Conservation (phyloP, 1,284 basidiomycete genomes). For the Dichomitus squalens region DNA sequence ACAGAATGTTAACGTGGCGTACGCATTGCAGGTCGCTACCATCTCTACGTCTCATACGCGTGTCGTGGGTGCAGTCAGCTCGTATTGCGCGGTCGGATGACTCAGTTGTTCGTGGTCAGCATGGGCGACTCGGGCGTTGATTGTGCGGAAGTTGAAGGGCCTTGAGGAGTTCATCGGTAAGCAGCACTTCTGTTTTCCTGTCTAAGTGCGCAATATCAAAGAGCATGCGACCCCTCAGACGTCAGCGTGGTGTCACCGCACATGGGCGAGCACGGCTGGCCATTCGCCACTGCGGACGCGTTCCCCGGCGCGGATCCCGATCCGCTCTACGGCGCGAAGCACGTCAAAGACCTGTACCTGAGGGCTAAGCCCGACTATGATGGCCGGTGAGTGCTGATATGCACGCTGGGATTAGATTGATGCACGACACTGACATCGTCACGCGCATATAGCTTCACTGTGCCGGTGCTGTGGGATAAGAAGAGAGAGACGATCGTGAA, state of each 20-base stretch:
- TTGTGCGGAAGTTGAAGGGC: slow-evolving; percentile 89
- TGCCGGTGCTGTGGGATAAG: slow-evolving; percentile 96
- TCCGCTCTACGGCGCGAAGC: slow-evolving; percentile 66
- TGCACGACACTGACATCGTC: slow-evolving; percentile 34
- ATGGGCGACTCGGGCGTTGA: slow-evolving; percentile 93
- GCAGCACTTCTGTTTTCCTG: slow-evolving; percentile 26
- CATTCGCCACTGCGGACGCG: slow-evolving; percentile 73
- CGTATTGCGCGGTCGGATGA: background rate
- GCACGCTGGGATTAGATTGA: too few species aligned
- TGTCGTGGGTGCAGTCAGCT: slow-evolving; percentile 63
- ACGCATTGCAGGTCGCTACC: slow-evolving; percentile 71
- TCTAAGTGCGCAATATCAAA: background rate
- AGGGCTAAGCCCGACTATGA: slow-evolving; percentile 71
- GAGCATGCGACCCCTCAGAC: slow-evolving; percentile 43
- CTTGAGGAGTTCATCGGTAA: slow-evolving; percentile 83
- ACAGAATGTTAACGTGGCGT: background rate
- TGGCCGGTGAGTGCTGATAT: slow-evolving; percentile 58
- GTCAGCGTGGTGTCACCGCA: slow-evolving; percentile 91
- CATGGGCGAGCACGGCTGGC: slow-evolving; percentile 88
- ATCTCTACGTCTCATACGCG: slow-evolving; percentile 82
- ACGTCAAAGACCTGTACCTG: slow-evolving; percentile 88
- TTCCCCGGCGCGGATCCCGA: slow-evolving; percentile 80
- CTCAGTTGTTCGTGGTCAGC: slow-evolving; percentile 44
- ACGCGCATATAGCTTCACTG: slow-evolving; percentile 59
- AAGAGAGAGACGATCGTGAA: slow-evolving; percentile 89